Conservation (phyloP, 202 grass and related monocot genomes). For the Eragrostis tef region DNA sequence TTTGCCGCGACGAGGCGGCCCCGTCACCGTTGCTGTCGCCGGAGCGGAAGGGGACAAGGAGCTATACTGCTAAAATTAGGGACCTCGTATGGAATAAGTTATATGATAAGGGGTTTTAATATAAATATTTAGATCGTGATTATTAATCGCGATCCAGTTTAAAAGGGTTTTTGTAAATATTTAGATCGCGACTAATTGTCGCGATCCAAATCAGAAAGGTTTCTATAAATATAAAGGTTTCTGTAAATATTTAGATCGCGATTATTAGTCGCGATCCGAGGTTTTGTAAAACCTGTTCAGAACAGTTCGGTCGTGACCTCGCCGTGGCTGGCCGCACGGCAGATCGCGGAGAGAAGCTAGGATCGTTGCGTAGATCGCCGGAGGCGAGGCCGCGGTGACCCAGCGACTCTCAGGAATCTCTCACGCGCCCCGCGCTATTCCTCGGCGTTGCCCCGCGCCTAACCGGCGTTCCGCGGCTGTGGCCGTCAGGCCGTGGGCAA, state of each 20-base stretch:
- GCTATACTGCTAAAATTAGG: not conserved
- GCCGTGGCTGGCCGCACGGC: not conserved
- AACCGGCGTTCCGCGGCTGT: not conserved
- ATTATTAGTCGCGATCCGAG: not conserved
- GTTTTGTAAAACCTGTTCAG: not conserved
- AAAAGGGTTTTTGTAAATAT: not conserved
- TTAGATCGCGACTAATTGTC: not conserved
- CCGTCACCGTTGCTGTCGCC: not conserved
- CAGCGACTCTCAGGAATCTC: not conserved
- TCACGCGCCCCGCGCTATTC: no score
- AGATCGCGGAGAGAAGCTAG: not conserved
- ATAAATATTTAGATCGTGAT: not conserved
- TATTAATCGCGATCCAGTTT: not conserved
- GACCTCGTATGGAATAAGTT: not conserved
- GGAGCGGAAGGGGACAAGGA: not conserved
- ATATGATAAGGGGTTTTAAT: not conserved
- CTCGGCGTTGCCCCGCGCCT: not conserved
- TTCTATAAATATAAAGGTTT: no score
- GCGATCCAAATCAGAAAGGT: no score
- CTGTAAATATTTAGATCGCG: no score
- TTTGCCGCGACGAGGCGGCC: not conserved
- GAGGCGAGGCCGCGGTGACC: not conserved
- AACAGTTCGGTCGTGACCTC: not conserved
- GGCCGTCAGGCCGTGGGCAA: not conserved
- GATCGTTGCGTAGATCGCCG: not conserved